Conservation (phyloP, 2,329 filamentous ascomycete species). For the Colletotrichum cereale region DNA sequence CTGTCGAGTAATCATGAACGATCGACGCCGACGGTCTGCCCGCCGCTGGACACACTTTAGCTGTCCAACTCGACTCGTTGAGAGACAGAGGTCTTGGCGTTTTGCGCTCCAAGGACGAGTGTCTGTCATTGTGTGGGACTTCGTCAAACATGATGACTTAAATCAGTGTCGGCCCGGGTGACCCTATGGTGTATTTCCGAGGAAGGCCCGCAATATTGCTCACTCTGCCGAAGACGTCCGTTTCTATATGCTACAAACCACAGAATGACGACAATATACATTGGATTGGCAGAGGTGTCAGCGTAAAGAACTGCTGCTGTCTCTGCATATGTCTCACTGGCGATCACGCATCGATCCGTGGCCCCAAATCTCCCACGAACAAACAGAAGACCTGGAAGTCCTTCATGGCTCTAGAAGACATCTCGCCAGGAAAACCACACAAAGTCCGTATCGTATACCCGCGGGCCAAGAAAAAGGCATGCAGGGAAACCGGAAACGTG, state of each 20-base stretch:
- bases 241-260: not conserved
- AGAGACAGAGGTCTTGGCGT: no score
- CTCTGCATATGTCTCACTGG: not conserved
- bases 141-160: not conserved
- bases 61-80: no score
- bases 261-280: not conserved
- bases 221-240: not conserved
- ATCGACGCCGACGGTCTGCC: no score
- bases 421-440: no score
- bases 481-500: no score
- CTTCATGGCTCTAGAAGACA: not conserved
- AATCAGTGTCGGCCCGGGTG: not conserved
- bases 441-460: no score
- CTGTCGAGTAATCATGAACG: no score
- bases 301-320: no score
- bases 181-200: not conserved
- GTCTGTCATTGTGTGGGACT: not conserved
- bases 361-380: not conserved
- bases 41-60: no score
- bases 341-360: not conserved
- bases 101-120: no score
- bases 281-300: not conserved
- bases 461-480: no score
- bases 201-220: not conserved
- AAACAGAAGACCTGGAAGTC: not conserved